Evolutionary conservation across 1,284 basidiomycete species (phyloP).

Genomic region (Marasmius fiardii): DNA sequence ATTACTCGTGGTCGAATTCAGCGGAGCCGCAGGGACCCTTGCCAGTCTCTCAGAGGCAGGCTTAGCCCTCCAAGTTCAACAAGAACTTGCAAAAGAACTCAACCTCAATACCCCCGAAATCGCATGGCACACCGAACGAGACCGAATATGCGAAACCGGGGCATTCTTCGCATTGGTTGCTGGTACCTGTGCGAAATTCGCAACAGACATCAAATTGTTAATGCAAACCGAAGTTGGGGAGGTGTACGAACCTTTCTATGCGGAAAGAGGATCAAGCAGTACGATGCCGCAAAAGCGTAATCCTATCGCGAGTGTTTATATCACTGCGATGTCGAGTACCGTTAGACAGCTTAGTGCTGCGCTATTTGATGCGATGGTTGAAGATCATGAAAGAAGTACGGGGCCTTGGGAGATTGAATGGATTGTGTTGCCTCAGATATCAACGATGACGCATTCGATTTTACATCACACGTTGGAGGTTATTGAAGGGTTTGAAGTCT

Average conservation of each 20-base stretch:
- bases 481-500: conserved; percentile 34
- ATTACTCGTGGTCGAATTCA: conserved; percentile 37
- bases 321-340: conserved; percentile 35
- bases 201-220: conserved; percentile 38
- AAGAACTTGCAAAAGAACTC: conserved; percentile 29
- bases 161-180: conserved; percentile 37
- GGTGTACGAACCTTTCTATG: conserved; percentile 36
- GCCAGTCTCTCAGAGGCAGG: conserved; percentile 31
- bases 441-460: conserved; percentile 35
- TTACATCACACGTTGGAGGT: conserved; percentile 32
- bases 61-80: conserved; percentile 33
- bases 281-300: conserved; percentile 48
- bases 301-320: conserved; percentile 38
- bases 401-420: conserved; percentile 47
- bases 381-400: conserved; percentile 43
- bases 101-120: conserved; percentile 34
- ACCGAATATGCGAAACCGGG: conserved; percentile 38
- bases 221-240: conserved; percentile 45
- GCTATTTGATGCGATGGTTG: conserved; percentile 42
- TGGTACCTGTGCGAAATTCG: conserved; percentile 40
- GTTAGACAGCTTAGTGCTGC: conserved; percentile 33
- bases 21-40: conserved; percentile 40
- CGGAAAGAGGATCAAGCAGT: conserved; percentile 39
- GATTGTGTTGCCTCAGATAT: conserved; percentile 41
- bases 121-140: conserved; percentile 43